Base-by-base conservation (phyloP, 768 basidiomycete species). In the Holtermannia corniformis region DNA sequence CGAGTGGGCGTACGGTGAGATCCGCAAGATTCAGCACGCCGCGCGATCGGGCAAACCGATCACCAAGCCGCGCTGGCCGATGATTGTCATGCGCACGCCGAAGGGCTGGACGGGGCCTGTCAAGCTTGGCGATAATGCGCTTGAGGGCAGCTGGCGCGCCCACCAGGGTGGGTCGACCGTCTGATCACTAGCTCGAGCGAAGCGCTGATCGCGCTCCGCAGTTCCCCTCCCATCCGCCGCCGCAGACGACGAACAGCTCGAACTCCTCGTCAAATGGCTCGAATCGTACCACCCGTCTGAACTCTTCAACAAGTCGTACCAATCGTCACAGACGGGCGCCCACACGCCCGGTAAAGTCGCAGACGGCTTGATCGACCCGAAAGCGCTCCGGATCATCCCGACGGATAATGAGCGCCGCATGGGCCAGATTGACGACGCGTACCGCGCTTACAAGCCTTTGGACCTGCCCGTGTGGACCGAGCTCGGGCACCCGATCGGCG, bases 31-130 rank as follows among this genome's bases (percentile, higher is more conserved):
- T 47, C 89, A 95, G 68, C 70, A 72, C 0, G 86, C 84, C 0
- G 89, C 90, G 16, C 81, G 90, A 44, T 75, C 74, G 11, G 86
- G 85, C 1, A 79, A 82, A 2, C 82, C 88, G 14, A 81, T 87
- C 57, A 76, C 82, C 48, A 91, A 91, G 75, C 90, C 90, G n/a
- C 79, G 86, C 41, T 92, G 87, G 87, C 90, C 90, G 3, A 78
- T 91, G 67, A 75, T 95, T 57, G 79, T 91, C 62, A 78, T 92
- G 43, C 81, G 89, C 42, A 87, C 87, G 1, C 87, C 88, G 10
- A 93, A 93, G 73, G 81, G 87, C 22, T 82, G 79, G 76, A 76
- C 81, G 4, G 83, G 85, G 3, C 86, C 87, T 1, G 82, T 82
- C 58, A 58, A 73, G 20, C 67, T 85, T 24, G 76, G 80, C 48